A percentile compares a stretch with the other conserved stretches of the same genome.
Conservation (phyloP, 225 moss, liverwort and hornwort species). For the Antitrichia curtipendula region DNA sequence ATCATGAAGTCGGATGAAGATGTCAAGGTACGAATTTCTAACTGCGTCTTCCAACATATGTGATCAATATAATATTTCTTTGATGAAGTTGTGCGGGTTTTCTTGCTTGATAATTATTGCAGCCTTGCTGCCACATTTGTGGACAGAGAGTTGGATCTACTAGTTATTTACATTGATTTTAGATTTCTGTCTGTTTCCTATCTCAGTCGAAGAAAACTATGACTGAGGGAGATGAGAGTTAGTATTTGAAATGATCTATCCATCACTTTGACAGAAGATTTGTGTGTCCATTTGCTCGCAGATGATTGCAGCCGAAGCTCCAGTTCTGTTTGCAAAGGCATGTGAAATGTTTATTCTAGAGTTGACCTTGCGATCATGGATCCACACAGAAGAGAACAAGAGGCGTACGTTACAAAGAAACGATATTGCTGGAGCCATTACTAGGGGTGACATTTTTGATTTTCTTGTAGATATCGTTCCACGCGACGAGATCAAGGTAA, state of each 20-base stretch:
- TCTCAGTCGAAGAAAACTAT: background rate
- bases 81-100: background rate
- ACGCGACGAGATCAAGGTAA: conserved; percentile 41
- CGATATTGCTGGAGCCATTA: conserved; percentile 49
- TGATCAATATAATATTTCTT: background rate
- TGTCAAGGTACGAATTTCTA: conserved; percentile 14
- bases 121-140: background rate
- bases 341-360: conserved; percentile 59
- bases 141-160: background rate
- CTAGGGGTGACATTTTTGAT: conserved; percentile 45
- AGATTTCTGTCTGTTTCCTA: background rate
- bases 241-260: background rate
- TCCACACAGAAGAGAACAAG: conserved; percentile 56
- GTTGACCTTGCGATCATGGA: conserved; percentile 53
- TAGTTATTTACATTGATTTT: background rate
- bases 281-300: background rate
- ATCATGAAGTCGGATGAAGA: conserved; percentile 47
- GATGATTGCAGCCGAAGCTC: conserved; percentile 60
- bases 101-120: background rate
- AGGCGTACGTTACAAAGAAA: conserved; percentile 47
- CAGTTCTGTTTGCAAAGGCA: conserved; percentile 46
- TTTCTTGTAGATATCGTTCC: conserved; percentile 59
- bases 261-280: background rate
- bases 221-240: background rate
- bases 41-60: background rate